These are phyloP conservation scores for Tolypocladium endophyticum DNA, from an alignment of 2,329 filamentous ascomycete genomes.

Conservation along the genomic window DNA sequence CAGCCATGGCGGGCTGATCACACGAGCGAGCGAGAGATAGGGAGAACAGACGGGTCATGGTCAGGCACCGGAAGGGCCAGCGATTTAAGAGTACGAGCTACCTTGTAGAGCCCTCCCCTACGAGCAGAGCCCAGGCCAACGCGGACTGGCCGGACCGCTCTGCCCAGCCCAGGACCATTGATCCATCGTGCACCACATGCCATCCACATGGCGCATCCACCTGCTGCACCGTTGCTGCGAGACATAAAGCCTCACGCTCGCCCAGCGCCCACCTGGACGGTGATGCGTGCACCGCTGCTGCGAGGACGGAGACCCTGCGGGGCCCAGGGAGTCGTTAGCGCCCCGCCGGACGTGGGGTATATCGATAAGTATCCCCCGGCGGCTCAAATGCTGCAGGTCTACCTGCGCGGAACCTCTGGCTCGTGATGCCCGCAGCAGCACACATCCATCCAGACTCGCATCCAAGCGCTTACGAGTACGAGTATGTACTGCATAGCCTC, in stretches of 20 bases:
- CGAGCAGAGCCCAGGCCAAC: background rate
- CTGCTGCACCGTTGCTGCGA: background rate
- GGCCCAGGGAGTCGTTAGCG: background rate
- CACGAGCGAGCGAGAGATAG: conserved; percentile 1
- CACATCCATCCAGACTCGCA: no score
- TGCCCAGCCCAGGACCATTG: background rate
- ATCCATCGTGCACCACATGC: background rate
- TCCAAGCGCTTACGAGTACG: background rate
- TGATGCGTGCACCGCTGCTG: background rate
- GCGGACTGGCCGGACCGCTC: background rate
- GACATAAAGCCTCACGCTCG: background rate
- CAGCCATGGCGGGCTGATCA: conserved; percentile 3
- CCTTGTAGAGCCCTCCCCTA: no score
- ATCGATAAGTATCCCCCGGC: conserved; percentile 5
- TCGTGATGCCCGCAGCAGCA: no score
- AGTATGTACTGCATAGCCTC: background rate
- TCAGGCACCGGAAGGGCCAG: background rate
- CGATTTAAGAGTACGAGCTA: background rate
- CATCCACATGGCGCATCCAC: background rate
- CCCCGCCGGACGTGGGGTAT: conserved; percentile 5
- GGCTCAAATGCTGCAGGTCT: background rate
- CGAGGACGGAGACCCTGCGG: background rate
- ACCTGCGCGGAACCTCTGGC: background rate
- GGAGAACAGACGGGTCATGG: background rate
- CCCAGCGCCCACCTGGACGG: background rate